phyloP scores from a whole-genome alignment of 768 basidiomycete species.

The Pleurotus eryngii region DNA sequence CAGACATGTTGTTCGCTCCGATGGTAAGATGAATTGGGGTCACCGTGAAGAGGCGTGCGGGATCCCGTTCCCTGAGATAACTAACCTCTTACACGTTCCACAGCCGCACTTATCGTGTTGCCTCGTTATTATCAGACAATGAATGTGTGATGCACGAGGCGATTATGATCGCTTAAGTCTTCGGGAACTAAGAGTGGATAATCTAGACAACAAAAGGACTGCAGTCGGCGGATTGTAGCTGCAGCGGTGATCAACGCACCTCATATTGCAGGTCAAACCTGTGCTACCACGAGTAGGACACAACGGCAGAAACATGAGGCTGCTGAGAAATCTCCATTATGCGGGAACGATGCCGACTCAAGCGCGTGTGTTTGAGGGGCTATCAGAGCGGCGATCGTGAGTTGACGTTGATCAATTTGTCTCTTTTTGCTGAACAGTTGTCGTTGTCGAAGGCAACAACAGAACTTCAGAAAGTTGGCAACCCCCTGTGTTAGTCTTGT shows the following conservation, averaged over 20 bases:
- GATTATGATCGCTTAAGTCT: background rate
- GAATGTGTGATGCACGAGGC: conserved; percentile 2
- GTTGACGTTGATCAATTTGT: no score
- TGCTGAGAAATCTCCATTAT: no score
- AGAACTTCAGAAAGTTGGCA: no score
- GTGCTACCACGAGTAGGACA: background rate
- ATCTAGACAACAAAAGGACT: background rate
- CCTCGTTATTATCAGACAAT: conserved; percentile 5
- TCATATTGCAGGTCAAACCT: conserved; percentile 4
- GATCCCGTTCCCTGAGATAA: background rate
- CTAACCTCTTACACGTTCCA: conserved; percentile 3
- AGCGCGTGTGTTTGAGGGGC: no score
- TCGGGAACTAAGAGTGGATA: background rate
- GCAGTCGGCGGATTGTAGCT: background rate
- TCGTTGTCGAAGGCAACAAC: no score
- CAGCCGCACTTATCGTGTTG: background rate
- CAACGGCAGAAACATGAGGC: background rate
- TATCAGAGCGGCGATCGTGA: no score
- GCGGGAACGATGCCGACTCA: no score
- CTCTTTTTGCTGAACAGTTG: no score
- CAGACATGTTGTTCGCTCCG: conserved; percentile 11
- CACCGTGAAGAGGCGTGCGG: conserved; percentile 1
- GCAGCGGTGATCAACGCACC: background rate
- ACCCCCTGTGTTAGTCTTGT: no score
- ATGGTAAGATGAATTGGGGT: conserved; percentile 5